Evolutionary conservation across 495 filamentous ascomycete species (phyloP), one percentile per base, ranked within the genome.

Genomic region (Aspergillus mulundensis): DNA sequence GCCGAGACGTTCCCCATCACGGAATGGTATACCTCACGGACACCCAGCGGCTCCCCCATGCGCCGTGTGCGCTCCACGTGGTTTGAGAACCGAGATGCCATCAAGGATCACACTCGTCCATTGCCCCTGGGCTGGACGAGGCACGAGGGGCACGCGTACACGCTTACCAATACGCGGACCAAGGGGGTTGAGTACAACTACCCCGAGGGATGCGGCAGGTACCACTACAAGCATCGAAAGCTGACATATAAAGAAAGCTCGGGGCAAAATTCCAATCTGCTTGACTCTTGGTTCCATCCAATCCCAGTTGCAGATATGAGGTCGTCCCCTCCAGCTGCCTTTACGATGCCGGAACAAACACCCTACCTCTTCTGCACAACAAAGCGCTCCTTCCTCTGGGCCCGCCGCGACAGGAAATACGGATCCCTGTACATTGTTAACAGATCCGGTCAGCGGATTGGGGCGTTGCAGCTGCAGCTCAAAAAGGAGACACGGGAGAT

Each of bases 321-420:
- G 10, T 2, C 2, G 16, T 3, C 40, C 2, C 3, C 44, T 1
- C 18, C 25, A 21, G 47, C 53, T 7, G n/a, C 8, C 25, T 28
- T 28, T 28, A 24, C 42, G 7, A 32, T 55, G n/a, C 49, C 25
- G 3, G 54, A 54, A 11, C 60, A 65, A 45, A 63, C 65, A 43
- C 50, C 49, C 14, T 69, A 62, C 38, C 45, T 69, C 32, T 65
- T 58, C 18, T 66, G 66, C 50, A 56, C 49, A 14, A 69, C 66
- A 7, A 49, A 57, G 15, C 30, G 57, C 30, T 48, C 57, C 2
- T 50, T 42, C 15, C 24, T 63, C 53, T 50, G 40, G 40, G 40
- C 40, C 16, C 16, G 40, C 16, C 40, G 12, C 3, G 16, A 18
- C 3, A 18, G 3, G 16, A 21, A 21, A 1, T 19, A 16, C 40